Conservation (phyloP, 83 land plant genomes). For the Larix sibirica region DNA sequence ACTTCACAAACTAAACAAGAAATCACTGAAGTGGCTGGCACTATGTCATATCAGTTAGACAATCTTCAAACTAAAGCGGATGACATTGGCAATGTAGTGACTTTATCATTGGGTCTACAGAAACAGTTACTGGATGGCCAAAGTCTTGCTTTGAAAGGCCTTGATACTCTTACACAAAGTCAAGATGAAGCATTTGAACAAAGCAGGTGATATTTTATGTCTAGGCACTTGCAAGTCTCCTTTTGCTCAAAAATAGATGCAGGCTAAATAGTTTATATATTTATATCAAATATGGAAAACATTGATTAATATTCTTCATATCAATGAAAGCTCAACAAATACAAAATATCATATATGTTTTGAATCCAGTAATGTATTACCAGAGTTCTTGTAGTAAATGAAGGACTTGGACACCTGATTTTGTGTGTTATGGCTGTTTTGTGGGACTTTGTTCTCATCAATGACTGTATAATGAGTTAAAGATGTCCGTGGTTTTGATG, state of each 20-base stretch:
- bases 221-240: neutral
- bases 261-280: too few relatives aligned
- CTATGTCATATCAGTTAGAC: conserved; percentile 44
- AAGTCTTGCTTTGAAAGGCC: conserved; percentile 36
- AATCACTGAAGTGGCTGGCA: conserved; percentile 46
- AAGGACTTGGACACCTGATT: neutral
- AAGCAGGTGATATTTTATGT: conserved; percentile 40
- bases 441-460: neutral
- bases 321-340: too few relatives aligned
- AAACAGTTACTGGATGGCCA: conserved; percentile 51
- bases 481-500: too few relatives aligned
- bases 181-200: conserved; percentile 60
- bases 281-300: too few relatives aligned
- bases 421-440: neutral
- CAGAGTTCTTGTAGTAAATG: neutral
- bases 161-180: conserved; percentile 39
- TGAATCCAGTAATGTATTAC: neutral
- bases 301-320: too few relatives aligned
- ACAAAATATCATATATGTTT: neutral
- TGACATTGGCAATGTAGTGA: conserved; percentile 54
- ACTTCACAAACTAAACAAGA: conserved; percentile 55
- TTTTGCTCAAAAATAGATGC: neutral
- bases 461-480: too few relatives aligned
- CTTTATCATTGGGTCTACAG: conserved; percentile 47
- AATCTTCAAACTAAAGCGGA: conserved; percentile 56